Percentiles rank a stretch among this genome's conserved stretches.
Conservation (phyloP, 164 flowering plant genomes). For the Kingdonia uniflora region DNA sequence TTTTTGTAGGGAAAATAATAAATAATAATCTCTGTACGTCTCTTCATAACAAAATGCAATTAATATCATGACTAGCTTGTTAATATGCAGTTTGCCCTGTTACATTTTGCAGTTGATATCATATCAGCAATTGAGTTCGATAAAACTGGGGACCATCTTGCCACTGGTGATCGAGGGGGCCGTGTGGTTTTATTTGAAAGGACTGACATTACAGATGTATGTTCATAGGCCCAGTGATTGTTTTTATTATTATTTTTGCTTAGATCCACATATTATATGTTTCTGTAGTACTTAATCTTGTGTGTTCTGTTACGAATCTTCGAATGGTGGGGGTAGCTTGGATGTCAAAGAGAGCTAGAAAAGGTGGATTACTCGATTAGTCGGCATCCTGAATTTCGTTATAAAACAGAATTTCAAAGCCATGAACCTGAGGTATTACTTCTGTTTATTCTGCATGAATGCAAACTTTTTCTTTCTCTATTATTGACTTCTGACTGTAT, state of each 20-base stretch:
- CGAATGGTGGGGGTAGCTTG: slow-evolving; percentile 33
- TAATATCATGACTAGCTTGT: too few species aligned
- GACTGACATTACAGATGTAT: slow-evolving; percentile 76
- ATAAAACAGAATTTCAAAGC: slow-evolving; percentile 97
- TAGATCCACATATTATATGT: too few species aligned
- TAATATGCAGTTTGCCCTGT: neutral
- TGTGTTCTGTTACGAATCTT: slow-evolving; percentile 7
- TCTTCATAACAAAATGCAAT: too few species aligned
- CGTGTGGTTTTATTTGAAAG: slow-evolving; percentile 95
- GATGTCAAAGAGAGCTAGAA: slow-evolving; percentile 71
- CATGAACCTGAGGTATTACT: slow-evolving; percentile 91
- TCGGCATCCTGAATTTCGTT: slow-evolving; percentile 95
- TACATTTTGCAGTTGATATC: slow-evolving; percentile 72
- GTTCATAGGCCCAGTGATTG: slow-evolving; percentile 10
- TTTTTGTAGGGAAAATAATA: too few species aligned
- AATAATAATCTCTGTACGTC: too few species aligned
- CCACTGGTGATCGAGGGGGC: slow-evolving; percentile 99
- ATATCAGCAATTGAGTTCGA: slow-evolving; percentile 99
- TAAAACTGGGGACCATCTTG: slow-evolving; percentile 93
- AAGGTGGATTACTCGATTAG: slow-evolving; percentile 52
- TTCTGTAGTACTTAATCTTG: slow-evolving; percentile 5
- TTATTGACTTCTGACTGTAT: slow-evolving; percentile 4
- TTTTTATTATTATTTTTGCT: neutral
- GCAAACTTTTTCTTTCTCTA: neutral
- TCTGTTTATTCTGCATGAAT: neutral